Base-by-base conservation (phyloP, 768 basidiomycete species). In the Paxillus ammoniavirescens region DNA sequence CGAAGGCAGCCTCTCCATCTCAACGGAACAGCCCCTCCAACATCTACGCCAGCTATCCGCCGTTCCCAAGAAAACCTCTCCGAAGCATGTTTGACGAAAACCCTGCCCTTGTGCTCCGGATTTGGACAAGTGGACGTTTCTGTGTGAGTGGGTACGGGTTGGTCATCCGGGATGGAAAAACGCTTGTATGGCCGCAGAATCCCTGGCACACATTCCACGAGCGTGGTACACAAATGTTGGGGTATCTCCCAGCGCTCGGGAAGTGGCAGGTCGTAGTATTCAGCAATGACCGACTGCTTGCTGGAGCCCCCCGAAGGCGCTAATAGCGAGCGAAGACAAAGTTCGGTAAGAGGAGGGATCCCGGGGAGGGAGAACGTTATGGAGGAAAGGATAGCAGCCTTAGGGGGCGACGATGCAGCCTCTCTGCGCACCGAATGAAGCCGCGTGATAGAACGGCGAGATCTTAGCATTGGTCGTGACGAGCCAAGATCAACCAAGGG, bases 31-130 rank as follows among this genome's bases (percentile, higher is more conserved):
- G 62, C 58, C 8, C 76, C 82, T 17, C 82, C 81, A 0, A 86
- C 71, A n/a, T 71, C 65, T 21, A 76, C 72, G 6, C 81, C 80
- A 0, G 80, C 83, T 26, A 87, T 69, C 12, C 53, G 68, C 7
- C 63, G 70, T 61, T 84, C 84, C 89, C 89, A 91, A 3, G 83
- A 81, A 54, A 75, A 80, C 52, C 85, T 72, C 67, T 86, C 81
- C 61, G 87, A 86, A 4, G 77, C 78, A 43, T 79, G 83, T 21
- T 59, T 68, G 6, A 86, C 75, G 51, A 87, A 89, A 12, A 82
- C 64, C 0, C 64, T 57, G 0, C 59, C 62, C 17, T 31, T 40
- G 15, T 63, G 67, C 15, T 55, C 58, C 46, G 76, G 82, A 49
- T 47, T 67, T 21, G 82, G 77, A 55, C 83, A 84, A 6, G 74